Conservation (phyloP, 176 grass and related monocot genomes). For the Hordeum marinum region DNA sequence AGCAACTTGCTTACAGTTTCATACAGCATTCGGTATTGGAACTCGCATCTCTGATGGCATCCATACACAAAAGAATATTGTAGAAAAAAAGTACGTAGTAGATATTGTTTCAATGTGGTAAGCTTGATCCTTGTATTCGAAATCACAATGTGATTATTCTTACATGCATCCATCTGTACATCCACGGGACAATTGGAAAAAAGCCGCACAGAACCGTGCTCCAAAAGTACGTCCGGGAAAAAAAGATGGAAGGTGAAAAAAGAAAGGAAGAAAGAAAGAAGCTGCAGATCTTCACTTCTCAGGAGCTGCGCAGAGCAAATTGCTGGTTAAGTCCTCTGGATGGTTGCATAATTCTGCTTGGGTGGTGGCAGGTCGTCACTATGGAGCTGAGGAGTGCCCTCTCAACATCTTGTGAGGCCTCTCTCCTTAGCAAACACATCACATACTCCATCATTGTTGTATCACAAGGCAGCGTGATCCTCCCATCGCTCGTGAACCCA, state of each 20-base stretch:
- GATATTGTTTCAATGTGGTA: neutral
- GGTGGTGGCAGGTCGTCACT: constrained; percentile 32
- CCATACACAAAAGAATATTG: neutral
- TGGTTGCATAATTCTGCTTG: constrained; percentile 22
- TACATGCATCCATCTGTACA: constrained; percentile 39
- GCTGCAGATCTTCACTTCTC: neutral
- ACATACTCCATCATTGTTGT: constrained; percentile 53
- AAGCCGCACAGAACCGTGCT: constrained; percentile 37
- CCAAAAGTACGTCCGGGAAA: constrained; percentile 21
- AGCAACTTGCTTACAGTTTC: constrained; percentile 6
- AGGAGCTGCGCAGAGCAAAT: constrained; percentile 29
- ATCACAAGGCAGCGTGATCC: constrained; percentile 60
- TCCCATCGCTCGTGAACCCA: constrained; percentile 33
- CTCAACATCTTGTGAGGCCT: constrained; percentile 53
- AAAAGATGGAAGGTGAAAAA: constrained; percentile 19
- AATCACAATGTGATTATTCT: constrained; percentile 31
- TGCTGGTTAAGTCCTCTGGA: constrained; percentile 16
- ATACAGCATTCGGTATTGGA: neutral
- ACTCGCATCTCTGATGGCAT: neutral
- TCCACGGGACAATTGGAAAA: constrained; percentile 42
- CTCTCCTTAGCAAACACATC: constrained; percentile 47
- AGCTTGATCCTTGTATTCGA: constrained; percentile 25
- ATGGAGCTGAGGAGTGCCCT: constrained; percentile 52
- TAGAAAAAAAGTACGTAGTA: neutral
- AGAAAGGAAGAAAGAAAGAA: neutral